A percentile compares a stretch with the other conserved stretches of the same genome.
Evolutionary conservation across 345 rosid species (phyloP).

Genomic region (Boechera retrofracta): DNA sequence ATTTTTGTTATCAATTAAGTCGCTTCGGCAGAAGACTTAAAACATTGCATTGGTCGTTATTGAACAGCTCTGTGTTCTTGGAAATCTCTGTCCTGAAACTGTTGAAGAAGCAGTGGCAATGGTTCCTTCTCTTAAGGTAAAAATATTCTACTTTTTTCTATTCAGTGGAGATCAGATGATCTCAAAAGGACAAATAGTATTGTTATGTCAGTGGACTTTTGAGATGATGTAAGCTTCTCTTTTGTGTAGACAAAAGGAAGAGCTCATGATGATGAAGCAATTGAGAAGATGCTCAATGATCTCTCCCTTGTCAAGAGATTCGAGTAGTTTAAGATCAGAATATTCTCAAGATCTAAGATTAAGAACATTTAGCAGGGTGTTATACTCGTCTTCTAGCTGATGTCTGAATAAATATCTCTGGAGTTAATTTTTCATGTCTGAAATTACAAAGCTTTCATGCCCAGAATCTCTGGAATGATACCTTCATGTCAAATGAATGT

Average conservation of each 20-base stretch:
- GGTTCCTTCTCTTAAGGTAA: constrained; percentile 97
- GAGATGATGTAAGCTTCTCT: constrained; percentile 31
- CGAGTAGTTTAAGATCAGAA: constrained; percentile 57
- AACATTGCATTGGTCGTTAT: constrained; percentile 1
- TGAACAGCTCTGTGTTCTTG: constrained; percentile 95
- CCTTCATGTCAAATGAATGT: constrained; percentile 18
- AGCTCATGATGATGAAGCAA: constrained; percentile 79
- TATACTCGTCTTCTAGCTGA: not conserved
- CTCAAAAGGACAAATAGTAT: not conserved
- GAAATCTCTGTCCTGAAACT: constrained; percentile 94
- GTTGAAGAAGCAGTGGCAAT: constrained; percentile 97
- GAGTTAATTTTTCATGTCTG: constrained; percentile 2
- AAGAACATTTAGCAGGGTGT: not conserved
- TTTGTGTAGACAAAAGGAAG: constrained; percentile 81
- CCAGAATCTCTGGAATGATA: constrained; percentile 2
- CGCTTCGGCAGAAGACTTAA: not conserved
- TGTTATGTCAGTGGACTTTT: constrained; percentile 6
- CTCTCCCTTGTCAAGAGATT: constrained; percentile 86
- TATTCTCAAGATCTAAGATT: constrained; percentile 5
- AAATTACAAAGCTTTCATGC: constrained; percentile 4
- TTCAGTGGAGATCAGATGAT: not conserved
- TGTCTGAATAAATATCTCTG: constrained; percentile 4
- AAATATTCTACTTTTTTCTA: not conserved
- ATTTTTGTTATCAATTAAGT: constrained; percentile 9
- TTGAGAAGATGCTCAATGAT: constrained; percentile 92